Base-by-base conservation (phyloP, 768 basidiomycete species). In the Boletus reticuloceps region DNA sequence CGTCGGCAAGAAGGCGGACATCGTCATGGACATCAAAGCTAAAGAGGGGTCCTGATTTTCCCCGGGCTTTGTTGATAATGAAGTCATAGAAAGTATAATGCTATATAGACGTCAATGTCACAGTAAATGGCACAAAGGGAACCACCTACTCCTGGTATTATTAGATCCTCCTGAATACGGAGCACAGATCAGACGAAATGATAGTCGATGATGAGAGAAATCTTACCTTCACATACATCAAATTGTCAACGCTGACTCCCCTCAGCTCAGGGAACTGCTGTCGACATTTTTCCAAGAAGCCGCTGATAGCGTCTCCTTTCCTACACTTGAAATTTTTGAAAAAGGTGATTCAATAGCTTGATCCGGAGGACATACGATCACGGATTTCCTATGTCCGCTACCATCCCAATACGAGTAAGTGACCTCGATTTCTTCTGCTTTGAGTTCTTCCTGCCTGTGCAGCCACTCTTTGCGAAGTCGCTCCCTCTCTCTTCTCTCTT, bases 21-120 rank as follows among this genome's bases (percentile, higher is more conserved):
- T 99, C 97, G 68, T 99, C 97, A 70, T 99, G 97, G 7, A 98
- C 97, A 72, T 99, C 97, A 66, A 99, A 99, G 71, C 90, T 97
- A 77, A 99, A 99, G 52, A 99, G 74, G 6, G 97, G 97, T 0
- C 97, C 97, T 0, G 94, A 97, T 72, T 99, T 99, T 27, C 97
- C 97, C 22, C 97, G 86, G 9, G 95, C 94, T 74, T 97, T 98
- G 79, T 98, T 98, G 64, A 98, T 79, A 61, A 99, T 97, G 61
- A 99, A 98, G 72, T 95, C 91, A 71, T 98, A 98, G 70, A 99
- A 99, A 1, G 95, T 97, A 72, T 98, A 84, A 69, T 98, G 96
- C 93, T 98, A 63, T n/a, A 20, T 42, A 29, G 47, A 36, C 36
- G 55, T 52, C 9, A 54, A 37, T 13, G 12, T 42, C 25, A 36